These are phyloP conservation scores for Phytophthora pini DNA, from an alignment of 352 stramenopile genomes.

Conservation along the genomic window DNA sequence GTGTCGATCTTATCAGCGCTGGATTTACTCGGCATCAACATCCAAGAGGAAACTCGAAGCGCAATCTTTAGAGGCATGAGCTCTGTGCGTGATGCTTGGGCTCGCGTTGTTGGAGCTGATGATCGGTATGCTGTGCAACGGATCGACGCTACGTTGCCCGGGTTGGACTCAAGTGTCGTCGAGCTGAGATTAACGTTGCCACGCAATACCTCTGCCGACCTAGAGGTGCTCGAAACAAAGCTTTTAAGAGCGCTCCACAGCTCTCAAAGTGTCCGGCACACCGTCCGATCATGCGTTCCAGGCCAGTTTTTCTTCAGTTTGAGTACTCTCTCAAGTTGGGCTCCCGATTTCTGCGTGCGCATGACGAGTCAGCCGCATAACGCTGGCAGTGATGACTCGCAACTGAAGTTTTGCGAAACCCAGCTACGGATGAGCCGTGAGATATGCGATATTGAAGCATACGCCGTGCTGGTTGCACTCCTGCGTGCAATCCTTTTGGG, in stretches of 20 bases:
- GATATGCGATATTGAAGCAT: slow-evolving; percentile 36
- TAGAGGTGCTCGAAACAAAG: slow-evolving; percentile 15
- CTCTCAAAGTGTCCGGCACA: slow-evolving; percentile 6
- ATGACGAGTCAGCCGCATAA: slow-evolving; percentile 17
- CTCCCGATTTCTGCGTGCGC: slow-evolving; percentile 38
- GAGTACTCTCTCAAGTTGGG: slow-evolving; percentile 18
- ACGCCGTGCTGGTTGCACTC: slow-evolving; percentile 34
- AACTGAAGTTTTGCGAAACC: slow-evolving; percentile 32
- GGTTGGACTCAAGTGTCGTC: slow-evolving; percentile 30
- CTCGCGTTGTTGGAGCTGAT: slow-evolving; percentile 1
- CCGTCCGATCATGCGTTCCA: slow-evolving; percentile 13
- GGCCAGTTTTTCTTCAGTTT: slow-evolving; percentile 41
- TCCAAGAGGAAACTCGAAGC: slow-evolving; percentile 35
- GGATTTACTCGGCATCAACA: slow-evolving; percentile 31
- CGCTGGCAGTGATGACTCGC: background rate
- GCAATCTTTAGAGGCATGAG: slow-evolving; percentile 17
- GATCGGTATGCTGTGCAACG: slow-evolving; percentile 24
- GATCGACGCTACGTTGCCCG: slow-evolving; percentile 45
- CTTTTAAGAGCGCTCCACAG: slow-evolving; percentile 15
- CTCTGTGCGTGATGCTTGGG: slow-evolving; percentile 25
- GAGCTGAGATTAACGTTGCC: slow-evolving; percentile 39
- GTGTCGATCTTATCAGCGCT: slow-evolving; percentile 22
- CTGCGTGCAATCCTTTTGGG: slow-evolving; percentile 38
- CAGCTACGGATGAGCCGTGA: slow-evolving; percentile 16
- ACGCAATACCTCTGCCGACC: slow-evolving; percentile 4